Evolutionary conservation across 2,329 filamentous ascomycete genomes (phyloP).

Genomic region (Ophiocordyceps robertsii): DNA sequence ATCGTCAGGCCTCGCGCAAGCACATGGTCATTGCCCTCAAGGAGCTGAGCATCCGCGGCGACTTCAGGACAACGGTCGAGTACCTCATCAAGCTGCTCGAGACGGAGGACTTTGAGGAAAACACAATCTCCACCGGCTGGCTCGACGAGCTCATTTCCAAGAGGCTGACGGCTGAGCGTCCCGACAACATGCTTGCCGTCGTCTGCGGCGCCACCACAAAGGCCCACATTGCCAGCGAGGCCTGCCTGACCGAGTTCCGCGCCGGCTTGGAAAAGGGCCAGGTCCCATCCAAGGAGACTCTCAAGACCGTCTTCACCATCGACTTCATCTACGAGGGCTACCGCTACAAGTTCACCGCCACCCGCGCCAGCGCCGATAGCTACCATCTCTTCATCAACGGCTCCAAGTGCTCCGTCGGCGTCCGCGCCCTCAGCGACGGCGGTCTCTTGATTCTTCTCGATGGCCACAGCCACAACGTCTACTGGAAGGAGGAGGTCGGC

Average conservation of each 20-base stretch:
- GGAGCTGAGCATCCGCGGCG: conserved; percentile 97
- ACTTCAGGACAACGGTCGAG: conserved; percentile 96
- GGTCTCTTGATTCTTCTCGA: conserved; percentile 82
- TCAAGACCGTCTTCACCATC: conserved; percentile 94
- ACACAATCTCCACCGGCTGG: conserved; percentile 98
- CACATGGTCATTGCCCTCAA: conserved; percentile 99
- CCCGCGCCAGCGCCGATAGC: conserved; percentile 79
- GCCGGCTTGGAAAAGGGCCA: conserved; percentile 91
- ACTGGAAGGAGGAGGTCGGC: conserved; percentile 98
- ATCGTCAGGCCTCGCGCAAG: conserved; percentile 87
- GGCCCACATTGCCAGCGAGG: conserved; percentile 87
- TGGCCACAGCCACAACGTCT: conserved; percentile 92
- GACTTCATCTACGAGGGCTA: conserved; percentile 98
- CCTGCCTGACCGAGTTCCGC: conserved; percentile 75
- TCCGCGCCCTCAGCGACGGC: conserved; percentile 85
- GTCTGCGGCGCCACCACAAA: conserved; percentile 91
- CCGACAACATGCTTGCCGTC: conserved; percentile 85
- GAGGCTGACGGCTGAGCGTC: conserved; percentile 89
- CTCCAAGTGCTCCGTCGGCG: conserved; percentile 86
- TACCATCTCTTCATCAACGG: conserved; percentile 99
- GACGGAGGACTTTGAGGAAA: conserved; percentile 95
- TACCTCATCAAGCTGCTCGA: conserved; percentile 98
- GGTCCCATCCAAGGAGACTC: conserved; percentile 87
- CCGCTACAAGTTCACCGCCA: conserved; percentile 97
- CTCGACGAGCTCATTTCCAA: conserved; percentile 97